Conservation (phyloP, 306 rosid genomes). For the Albizia julibrissin region DNA sequence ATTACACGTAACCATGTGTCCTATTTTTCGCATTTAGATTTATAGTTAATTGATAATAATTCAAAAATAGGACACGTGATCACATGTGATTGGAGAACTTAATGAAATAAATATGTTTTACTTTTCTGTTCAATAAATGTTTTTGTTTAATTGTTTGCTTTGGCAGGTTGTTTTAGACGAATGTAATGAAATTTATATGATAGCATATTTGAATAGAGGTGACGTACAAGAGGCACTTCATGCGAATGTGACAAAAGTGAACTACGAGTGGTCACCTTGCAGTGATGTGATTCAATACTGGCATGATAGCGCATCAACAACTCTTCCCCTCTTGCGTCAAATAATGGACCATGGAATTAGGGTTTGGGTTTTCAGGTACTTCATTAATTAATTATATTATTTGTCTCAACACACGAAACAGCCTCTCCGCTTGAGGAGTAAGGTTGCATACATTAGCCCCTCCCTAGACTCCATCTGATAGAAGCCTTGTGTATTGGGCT, state of each 20-base stretch:
- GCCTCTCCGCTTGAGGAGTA: too few species aligned
- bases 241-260: slow-evolving; percentile 77
- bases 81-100: too few species aligned
- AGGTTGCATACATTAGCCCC: too few species aligned
- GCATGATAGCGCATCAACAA: slow-evolving; percentile 58
- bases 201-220: slow-evolving; percentile 55
- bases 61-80: too few species aligned
- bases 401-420: too few species aligned
- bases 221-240: slow-evolving; percentile 81
- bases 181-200: background rate
- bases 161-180: background rate
- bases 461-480: too few species aligned
- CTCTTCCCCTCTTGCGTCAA: slow-evolving; percentile 58
- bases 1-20: too few species aligned
- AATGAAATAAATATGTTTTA: too few species aligned
- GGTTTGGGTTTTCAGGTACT: slow-evolving; percentile 77
- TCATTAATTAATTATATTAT: background rate
- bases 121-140: background rate
- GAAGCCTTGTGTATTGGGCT: too few species aligned
- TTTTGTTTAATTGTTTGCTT: too few species aligned
- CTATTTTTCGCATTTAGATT: too few species aligned
- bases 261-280: slow-evolving; percentile 65
- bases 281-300: slow-evolving; percentile 37
- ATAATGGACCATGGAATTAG: slow-evolving; percentile 51
- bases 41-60: too few species aligned